Base-by-base conservation (phyloP, 495 filamentous ascomycete genomes). In the Hypoxylon fragiforme region DNA sequence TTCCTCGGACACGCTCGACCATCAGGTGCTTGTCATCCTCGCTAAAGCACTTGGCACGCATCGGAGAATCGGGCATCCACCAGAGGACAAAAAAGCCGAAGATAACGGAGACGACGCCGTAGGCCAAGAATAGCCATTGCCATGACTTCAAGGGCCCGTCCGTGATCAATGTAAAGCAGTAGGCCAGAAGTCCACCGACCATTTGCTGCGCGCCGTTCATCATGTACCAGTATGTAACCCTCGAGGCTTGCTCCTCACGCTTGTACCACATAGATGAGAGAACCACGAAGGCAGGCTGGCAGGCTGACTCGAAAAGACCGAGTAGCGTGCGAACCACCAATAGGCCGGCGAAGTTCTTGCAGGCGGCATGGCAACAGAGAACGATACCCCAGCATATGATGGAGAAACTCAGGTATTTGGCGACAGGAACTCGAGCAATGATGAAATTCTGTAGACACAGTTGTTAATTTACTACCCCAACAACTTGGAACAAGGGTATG, bases 181-280 rank as follows among this genome's bases (percentile, higher is more conserved):
- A 85, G 21, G 74, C 78, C 35, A 84, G 67, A 2, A 84, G 67
- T 6, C 80, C 79, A 18, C 81, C 79, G 35, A 84, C 75, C 34
- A 81, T 72, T 50, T 76, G 71, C 43, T 83, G 81, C 4, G 73
- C 76, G 7, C 82, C 82, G 63, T 85, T 85, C 79, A 83, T 85
- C 81, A 84, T 85, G 65, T 87, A 83, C 83, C 86, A 89, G 66
- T 85, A 87, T 0, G 83, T 83, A 0, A 87, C 83, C 0, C 80
- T 80, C 0, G 73, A 68, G 0, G 85, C 79, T 64, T 88, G 85
- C 52, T 89, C 85, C 41, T 84, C 77, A 7, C 85, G 77, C 35
- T 78, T 83, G 65, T 87, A 89, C 85, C 86, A 89, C 79, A 87
- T 87, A n/a, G 81, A 74, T 0, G 81, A 85, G 14, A 89, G 70